Percentiles rank a stretch among this genome's conserved stretches.
phyloP scores from a whole-genome alignment of 140 eudicot species.

The Anethum foeniculum region DNA sequence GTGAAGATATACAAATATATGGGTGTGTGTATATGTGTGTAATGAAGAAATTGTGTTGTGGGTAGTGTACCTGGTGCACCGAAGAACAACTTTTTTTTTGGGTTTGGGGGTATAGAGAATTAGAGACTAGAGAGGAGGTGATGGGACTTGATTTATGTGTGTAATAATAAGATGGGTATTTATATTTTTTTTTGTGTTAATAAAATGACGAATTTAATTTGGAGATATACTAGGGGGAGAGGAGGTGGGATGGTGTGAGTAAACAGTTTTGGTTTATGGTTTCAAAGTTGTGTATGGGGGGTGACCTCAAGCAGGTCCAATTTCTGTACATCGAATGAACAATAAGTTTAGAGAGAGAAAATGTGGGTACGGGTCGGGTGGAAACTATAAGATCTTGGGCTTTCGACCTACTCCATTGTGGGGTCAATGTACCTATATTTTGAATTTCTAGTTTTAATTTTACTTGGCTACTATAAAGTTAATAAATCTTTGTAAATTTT shows the following conservation, averaged over 20 bases:
- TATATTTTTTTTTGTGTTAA: too few relatives aligned
- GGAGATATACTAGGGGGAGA: neutral
- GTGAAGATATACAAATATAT: neutral
- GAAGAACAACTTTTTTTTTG: slow-evolving; percentile 42
- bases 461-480: too few relatives aligned
- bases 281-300: neutral
- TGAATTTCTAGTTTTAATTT: too few relatives aligned
- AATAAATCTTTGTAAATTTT: too few relatives aligned
- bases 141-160: slow-evolving; percentile 23
- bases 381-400: neutral
- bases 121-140: neutral
- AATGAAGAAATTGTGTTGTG: slow-evolving; percentile 24
- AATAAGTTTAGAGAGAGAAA: neutral
- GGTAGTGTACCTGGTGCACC: slow-evolving; percentile 52
- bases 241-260: slow-evolving; percentile 2
- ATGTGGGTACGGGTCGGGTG: neutral
- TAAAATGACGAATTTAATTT: neutral
- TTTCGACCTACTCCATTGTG: neutral
- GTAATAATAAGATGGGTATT: neutral
- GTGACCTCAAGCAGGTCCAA: neutral
- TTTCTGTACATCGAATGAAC: neutral
- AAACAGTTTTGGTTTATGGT: neutral
- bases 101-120: slow-evolving; percentile 7
- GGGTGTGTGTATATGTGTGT: neutral
- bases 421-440: too few relatives aligned